These are phyloP conservation scores for Leccinellum albellum DNA, from an alignment of 768 basidiomycete genomes.

Conservation along the genomic window DNA sequence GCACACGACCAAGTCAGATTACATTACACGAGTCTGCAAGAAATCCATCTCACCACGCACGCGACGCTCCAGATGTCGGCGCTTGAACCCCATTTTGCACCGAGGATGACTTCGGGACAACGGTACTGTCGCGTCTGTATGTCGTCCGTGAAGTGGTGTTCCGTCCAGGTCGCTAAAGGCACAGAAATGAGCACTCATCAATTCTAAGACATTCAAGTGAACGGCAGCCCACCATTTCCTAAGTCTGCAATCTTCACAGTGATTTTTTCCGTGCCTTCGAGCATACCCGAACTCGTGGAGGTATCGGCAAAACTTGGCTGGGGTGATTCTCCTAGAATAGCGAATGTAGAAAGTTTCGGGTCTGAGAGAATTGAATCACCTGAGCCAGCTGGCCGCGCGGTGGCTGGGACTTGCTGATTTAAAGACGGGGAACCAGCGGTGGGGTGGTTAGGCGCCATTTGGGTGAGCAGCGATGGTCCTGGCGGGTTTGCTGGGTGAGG, in stretches of 20 bases:
- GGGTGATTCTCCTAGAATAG: constrained; percentile 27
- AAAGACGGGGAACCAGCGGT: constrained; percentile 20
- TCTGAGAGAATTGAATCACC: constrained; percentile 15
- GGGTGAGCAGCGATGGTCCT: constrained; percentile 72
- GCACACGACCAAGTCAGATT: background rate
- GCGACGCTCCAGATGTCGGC: constrained; percentile 97
- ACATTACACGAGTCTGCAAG: background rate
- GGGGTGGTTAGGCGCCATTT: constrained; percentile 49
- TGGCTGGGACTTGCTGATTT: constrained; percentile 26
- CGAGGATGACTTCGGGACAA: constrained; percentile 95
- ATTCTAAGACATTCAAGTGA: background rate
- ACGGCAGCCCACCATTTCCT: constrained; percentile 58
- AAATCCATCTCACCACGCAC: constrained; percentile 66
- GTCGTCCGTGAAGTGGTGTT: constrained; percentile 98
- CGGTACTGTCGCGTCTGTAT: constrained; percentile 98
- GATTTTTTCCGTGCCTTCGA: constrained; percentile 59
- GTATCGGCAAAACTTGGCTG: constrained; percentile 24
- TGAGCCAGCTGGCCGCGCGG: constrained; percentile 19
- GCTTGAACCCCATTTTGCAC: constrained; percentile 92
- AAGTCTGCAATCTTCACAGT: constrained; percentile 99
- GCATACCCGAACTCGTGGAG: constrained; percentile 27
- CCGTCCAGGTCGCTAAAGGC: constrained; percentile 68
- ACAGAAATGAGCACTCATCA: background rate
- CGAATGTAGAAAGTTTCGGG: constrained; percentile 26
- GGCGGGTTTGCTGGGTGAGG: constrained; percentile 36